These are phyloP conservation scores for Neurospora sp. DNA, from an alignment of 2,329 filamentous ascomycete genomes.

Conservation along the genomic window DNA sequence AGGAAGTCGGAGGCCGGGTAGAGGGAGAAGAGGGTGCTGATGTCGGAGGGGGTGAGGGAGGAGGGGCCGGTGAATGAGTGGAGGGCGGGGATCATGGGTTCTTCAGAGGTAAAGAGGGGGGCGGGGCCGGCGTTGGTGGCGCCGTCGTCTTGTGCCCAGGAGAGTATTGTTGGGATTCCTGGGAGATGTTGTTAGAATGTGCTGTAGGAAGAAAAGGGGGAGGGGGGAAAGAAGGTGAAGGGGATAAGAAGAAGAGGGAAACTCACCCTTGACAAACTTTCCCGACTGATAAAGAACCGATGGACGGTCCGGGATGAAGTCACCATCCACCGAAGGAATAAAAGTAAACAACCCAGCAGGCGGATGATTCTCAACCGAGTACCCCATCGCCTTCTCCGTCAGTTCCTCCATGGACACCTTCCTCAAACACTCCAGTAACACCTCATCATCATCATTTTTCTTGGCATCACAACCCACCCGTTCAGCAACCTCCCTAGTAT, in stretches of 20 bases:
- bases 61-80: conserved; percentile 15
- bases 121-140: conserved; percentile 17
- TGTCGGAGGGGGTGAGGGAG: conserved; percentile 17
- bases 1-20: conserved; percentile 20
- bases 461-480: conserved; percentile 10
- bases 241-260: too few relatives aligned
- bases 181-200: not conserved
- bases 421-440: conserved; percentile 16
- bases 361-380: conserved; percentile 20
- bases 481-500: conserved; percentile 19
- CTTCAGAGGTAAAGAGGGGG: conserved; percentile 13
- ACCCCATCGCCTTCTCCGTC: conserved; percentile 17
- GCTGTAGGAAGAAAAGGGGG: too few relatives aligned
- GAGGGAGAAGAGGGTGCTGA: conserved; percentile 16
- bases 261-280: too few relatives aligned
- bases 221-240: too few relatives aligned
- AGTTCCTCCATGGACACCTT: conserved; percentile 16
- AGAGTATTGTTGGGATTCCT: conserved; percentile 18
- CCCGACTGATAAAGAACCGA: conserved; percentile 16
- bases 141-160: conserved; percentile 22
- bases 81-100: conserved; percentile 19
- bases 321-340: conserved; percentile 20
- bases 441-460: conserved; percentile 5
- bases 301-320: conserved; percentile 20
- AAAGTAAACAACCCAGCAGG: conserved; percentile 20